Evolutionary conservation across 2,329 filamentous ascomycete species (phyloP), one percentile per base, ranked within the genome.

Genomic region (Dothidotthia symphoricarpi): DNA sequence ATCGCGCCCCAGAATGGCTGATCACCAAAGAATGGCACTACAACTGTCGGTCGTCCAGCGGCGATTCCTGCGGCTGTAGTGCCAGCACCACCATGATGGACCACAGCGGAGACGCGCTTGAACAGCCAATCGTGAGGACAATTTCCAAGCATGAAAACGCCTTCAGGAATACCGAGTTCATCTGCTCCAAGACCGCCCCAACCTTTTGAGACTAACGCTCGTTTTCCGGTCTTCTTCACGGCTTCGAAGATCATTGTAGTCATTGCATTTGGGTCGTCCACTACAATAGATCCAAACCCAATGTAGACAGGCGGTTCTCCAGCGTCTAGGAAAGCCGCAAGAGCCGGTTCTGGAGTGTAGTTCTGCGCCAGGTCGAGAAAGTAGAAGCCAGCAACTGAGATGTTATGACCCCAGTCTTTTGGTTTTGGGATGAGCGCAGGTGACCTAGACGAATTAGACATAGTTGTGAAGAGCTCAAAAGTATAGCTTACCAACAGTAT

Each of bases 61-160:
- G 84, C 79, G 44, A 95, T 86, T n/a, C 88, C 88, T 1, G 88
- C 86, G 1, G 88, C 88, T 1, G 88, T 94, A 3, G 88, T 95
- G 13, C 88, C 88, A 7, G 88, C 88, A 41, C 89, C 88, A 15
- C 88, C 89, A 47, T 95, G 88, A 58, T 95, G 89, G 4, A 93
- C 85, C 1, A 95, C 88, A 28, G 81, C 83, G 1, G 86, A 85
- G 1, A 94, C 88, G 25, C 77, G 82, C 47, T 87, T 75, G 65
- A 95, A 95, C 0, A 95, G 69, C 88, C 88, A 95, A 67, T 95
- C 89, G 47, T 95, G 89, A 1, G 88, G 88, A 29, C 83, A 82
- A 55, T 91, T 93, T 9, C 86, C 88, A 25, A 95, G 74, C 80
- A 94, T 88, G 59, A 86, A 88, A 2, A 94, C 81, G 3, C 81